These are phyloP conservation scores for Geotrichum restrictum DNA, from an alignment of 1,139 yeast genomes.

Conservation along the genomic window DNA sequence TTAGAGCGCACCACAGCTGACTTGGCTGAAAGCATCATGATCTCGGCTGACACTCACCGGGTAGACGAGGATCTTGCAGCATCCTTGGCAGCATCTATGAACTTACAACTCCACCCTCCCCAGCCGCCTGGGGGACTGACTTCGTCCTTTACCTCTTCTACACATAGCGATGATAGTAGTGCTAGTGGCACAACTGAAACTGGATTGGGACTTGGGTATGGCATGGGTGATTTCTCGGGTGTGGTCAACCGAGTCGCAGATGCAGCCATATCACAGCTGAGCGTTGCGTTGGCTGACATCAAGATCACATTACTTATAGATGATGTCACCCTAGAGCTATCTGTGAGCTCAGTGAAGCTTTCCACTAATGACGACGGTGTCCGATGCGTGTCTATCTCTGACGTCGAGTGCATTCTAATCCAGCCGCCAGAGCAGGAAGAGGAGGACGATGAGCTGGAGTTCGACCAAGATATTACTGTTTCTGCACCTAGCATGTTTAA, in stretches of 20 bases:
- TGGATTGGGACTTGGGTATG: constrained; percentile 26
- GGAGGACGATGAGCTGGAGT: not conserved
- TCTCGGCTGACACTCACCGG: constrained; percentile 26
- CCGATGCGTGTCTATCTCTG: constrained; percentile 44
- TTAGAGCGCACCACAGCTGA: constrained; percentile 58
- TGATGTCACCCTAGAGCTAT: constrained; percentile 43
- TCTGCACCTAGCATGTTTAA: constrained; percentile 5
- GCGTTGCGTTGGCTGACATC: constrained; percentile 46
- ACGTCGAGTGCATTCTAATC: constrained; percentile 33
- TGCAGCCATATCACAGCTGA: constrained; percentile 61
- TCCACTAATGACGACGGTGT: constrained; percentile 48
- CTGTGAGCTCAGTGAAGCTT: constrained; percentile 44
- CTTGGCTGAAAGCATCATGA: constrained; percentile 32
- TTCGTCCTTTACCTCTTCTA: constrained; percentile 5
- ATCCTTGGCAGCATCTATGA: constrained; percentile 2
- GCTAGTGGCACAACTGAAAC: not conserved
- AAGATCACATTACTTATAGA: constrained; percentile 52
- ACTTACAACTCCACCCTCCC: not conserved
- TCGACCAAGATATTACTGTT: constrained; percentile 1
- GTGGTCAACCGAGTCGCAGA: constrained; percentile 65
- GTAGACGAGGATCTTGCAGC: constrained; percentile 7
- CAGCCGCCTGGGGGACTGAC: not conserved
- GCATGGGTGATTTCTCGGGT: constrained; percentile 45
- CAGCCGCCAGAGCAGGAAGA: not conserved
- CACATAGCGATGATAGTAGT: not conserved